Conservation (phyloP, 2,329 filamentous ascomycete species). For the Tothia fuscella region DNA sequence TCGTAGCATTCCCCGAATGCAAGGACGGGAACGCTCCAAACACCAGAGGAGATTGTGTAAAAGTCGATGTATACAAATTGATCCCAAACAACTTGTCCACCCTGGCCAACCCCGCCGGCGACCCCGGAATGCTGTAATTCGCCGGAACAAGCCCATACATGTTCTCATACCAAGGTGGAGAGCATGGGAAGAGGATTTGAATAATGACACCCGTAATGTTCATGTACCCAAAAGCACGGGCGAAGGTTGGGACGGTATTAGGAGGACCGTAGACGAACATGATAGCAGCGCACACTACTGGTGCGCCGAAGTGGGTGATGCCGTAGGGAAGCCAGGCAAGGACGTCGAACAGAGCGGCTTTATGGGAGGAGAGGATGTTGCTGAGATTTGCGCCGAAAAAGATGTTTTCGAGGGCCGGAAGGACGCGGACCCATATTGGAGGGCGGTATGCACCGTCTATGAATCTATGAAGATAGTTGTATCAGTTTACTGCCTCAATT, state of each 20-base stretch:
- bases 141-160: constrained; percentile 81
- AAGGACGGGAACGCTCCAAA: constrained; percentile 93
- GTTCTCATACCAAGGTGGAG: constrained; percentile 95
- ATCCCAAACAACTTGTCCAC: constrained; percentile 84
- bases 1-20: constrained; percentile 77
- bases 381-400: constrained; percentile 91
- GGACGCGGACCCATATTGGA: constrained; percentile 88
- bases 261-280: constrained; percentile 87
- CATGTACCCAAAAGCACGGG: constrained; percentile 83
- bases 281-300: constrained; percentile 62
- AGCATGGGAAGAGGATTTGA: constrained; percentile 84
- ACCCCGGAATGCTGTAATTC: constrained; percentile 82
- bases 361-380: constrained; percentile 87
- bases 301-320: constrained; percentile 77
- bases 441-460: constrained; percentile 80
- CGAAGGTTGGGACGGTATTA: constrained; percentile 72
- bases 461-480: constrained; percentile 47
- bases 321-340: constrained; percentile 92
- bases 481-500: constrained; percentile 2
- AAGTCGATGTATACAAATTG: constrained; percentile 85
- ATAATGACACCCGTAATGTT: constrained; percentile 78
- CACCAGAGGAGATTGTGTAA: constrained; percentile 79
- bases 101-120: constrained; percentile 76
- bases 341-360: constrained; percentile 70
- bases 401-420: constrained; percentile 91